A percentile compares a stretch with the other conserved stretches of the same genome.
Evolutionary conservation across 176 grass and related monocot species (phyloP).

Genomic region (Pontederia crassipes): DNA sequence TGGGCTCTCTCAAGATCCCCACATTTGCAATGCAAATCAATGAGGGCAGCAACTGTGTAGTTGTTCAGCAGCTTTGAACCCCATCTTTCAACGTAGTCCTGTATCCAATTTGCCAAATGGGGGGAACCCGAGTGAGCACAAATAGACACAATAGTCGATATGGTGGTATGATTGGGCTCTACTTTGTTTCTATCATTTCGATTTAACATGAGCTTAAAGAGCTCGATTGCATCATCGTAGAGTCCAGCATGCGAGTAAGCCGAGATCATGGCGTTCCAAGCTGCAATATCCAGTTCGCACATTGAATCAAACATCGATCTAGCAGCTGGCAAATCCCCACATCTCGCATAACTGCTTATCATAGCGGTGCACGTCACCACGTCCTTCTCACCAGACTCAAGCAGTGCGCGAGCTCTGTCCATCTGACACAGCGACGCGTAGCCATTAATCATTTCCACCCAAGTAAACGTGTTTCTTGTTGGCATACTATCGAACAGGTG

Average conservation of each 20-base stretch:
- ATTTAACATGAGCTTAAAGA: slow-evolving; percentile 32
- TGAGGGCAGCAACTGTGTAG: slow-evolving; percentile 29
- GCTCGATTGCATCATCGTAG: slow-evolving; percentile 18
- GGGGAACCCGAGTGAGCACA: slow-evolving; percentile 26
- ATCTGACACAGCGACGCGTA: slow-evolving; percentile 16
- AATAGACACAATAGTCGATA: slow-evolving; percentile 23
- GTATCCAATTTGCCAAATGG: slow-evolving; percentile 27
- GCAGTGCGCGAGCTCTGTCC: slow-evolving; percentile 18
- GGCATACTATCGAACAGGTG: slow-evolving; percentile 27
- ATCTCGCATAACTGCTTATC: slow-evolving; percentile 29
- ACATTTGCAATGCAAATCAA: slow-evolving; percentile 37
- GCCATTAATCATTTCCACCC: slow-evolving; percentile 24
- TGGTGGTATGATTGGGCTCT: slow-evolving; percentile 32
- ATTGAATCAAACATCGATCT: slow-evolving; percentile 26
- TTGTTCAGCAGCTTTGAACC: slow-evolving; percentile 22
- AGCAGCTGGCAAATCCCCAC: slow-evolving; percentile 21
- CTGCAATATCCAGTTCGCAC: slow-evolving; percentile 27
- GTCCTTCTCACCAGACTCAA: slow-evolving; percentile 20
- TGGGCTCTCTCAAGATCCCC: slow-evolving; percentile 29
- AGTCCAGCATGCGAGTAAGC: slow-evolving; percentile 20
- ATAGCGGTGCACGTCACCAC: slow-evolving; percentile 25
- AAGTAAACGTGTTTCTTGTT: slow-evolving; percentile 13
- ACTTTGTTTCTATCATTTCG: not conserved
- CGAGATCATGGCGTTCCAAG: slow-evolving; percentile 42
- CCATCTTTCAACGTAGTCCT: slow-evolving; percentile 13